Base-by-base conservation (phyloP, 106 monocot species). In the Xerophyta viscosa region DNA sequence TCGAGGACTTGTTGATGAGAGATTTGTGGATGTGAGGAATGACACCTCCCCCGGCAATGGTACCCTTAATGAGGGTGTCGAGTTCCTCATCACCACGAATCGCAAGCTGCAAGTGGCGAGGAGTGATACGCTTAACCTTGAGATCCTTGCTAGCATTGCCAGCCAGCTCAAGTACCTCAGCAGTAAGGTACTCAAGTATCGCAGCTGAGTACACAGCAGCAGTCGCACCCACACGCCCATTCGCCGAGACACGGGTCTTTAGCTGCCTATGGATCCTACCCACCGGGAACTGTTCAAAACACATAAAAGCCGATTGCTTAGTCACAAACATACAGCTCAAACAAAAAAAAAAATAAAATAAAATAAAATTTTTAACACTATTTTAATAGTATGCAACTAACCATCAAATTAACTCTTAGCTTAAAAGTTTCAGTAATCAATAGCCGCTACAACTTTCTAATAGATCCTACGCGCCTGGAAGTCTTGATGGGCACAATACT, bases 91-190 rank as follows among this genome's bases (percentile, higher is more conserved):
- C 65, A 9, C 65, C 65, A 31, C 65, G 65, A 20, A 65, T 65
- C 21, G 65, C 65, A 8, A 65, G 65, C 54, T 65, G 65, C 15
- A 65, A 53, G 43, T 65, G 65, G 24, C 65, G 53, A 8, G 65
- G 65, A n/a, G 65, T 65, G 13, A 65, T 65, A 31, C 65, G 54
- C 54, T 65, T 65, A 23, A 65, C 65, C 31, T 65, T 65, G 15
- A 65, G 65, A 65, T 65, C 65, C 65, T 65, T 65, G 65, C 65
- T 65, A 1, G 65, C 65, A n/a, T 65, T 65, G 7, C 65, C 65
- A 10, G 65, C 65, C 20, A 65, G 54, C 42, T 65, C 65, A 41
- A 65, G 41, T 28, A 65, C 65, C 30, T 65, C 65, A 13, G 65
- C 65, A 31, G 54, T 54, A n/a, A 54, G 21, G 33, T 54, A 54